Conservation (phyloP, 306 rosid species). For the Vachellia collinsii region DNA sequence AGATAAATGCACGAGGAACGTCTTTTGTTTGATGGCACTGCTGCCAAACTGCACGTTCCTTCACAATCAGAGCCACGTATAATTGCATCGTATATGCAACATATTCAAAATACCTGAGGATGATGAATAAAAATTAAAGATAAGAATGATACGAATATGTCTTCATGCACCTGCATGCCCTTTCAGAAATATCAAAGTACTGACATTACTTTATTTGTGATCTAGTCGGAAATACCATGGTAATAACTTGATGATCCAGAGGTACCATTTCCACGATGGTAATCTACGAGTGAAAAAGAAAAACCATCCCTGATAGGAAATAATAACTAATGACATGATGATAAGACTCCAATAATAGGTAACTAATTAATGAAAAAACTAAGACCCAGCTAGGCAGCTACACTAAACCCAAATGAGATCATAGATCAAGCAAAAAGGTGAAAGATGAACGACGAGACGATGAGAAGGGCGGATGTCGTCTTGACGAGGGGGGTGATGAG, state of each 20-base stretch:
- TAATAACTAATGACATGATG: background rate
- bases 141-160: no score
- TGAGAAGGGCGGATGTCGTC: conserved; percentile 25
- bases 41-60: no score
- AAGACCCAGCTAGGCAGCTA: conserved; percentile 3
- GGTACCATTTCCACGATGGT: background rate
- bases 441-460: conserved; percentile 24
- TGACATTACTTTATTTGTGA: background rate
- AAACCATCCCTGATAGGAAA: background rate
- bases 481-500: background rate
- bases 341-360: background rate
- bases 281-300: background rate
- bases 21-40: no score
- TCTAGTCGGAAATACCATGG: background rate
- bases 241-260: background rate
- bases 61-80: no score
- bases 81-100: no score
- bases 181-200: background rate
- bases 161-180: background rate
- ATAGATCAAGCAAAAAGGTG: conserved; percentile 37
- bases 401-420: conserved; percentile 4
- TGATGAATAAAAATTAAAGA: no score
- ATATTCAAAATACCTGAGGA: no score
- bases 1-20: no score
- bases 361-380: background rate